Percentiles rank a stretch among this genome's conserved stretches.
phyloP scores from a whole-genome alignment of 2,329 filamentous ascomycete genomes.

The Didymella sp. region DNA sequence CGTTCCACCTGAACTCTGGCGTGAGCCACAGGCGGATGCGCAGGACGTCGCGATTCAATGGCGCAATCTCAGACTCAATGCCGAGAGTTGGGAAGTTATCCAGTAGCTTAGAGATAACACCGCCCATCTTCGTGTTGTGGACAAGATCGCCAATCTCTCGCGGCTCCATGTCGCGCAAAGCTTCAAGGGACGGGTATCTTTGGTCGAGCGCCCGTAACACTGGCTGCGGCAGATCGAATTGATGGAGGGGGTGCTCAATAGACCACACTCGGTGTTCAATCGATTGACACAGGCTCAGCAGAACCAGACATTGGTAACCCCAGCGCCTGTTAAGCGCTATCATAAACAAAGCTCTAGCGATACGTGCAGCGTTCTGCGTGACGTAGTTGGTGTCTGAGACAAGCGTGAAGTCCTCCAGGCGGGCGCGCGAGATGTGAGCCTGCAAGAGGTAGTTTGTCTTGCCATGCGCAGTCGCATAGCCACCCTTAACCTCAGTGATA shows the following conservation, averaged over 20 bases:
- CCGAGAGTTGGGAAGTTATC: slow-evolving; percentile 91
- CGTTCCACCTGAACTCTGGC: slow-evolving; percentile 94
- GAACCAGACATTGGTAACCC: slow-evolving; percentile 92
- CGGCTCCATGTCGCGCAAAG: slow-evolving; percentile 89
- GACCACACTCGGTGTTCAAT: slow-evolving; percentile 97
- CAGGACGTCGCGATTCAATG: slow-evolving; percentile 90
- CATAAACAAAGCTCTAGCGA: slow-evolving; percentile 95
- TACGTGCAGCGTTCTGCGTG: slow-evolving; percentile 92
- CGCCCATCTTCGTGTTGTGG: slow-evolving; percentile 87
- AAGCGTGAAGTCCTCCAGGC: slow-evolving; percentile 91
- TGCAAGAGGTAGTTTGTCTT: slow-evolving; percentile 97
- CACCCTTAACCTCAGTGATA: slow-evolving; percentile 78
- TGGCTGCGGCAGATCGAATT: slow-evolving; percentile 88
- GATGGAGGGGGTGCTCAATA: slow-evolving; percentile 91
- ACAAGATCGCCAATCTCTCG: slow-evolving; percentile 90
- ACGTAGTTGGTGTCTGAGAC: slow-evolving; percentile 93
- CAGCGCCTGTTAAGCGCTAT: slow-evolving; percentile 93
- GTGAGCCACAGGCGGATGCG: slow-evolving; percentile 86
- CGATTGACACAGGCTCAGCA: slow-evolving; percentile 92
- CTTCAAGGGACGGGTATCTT: slow-evolving; percentile 81
- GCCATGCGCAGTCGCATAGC: slow-evolving; percentile 72
- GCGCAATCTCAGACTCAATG: slow-evolving; percentile 92
- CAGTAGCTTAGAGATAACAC: slow-evolving; percentile 78
- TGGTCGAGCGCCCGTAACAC: slow-evolving; percentile 84
- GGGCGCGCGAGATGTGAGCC: slow-evolving; percentile 86